phyloP scores from a whole-genome alignment of 352 stramenopile species.

The Globisporangium solare region DNA sequence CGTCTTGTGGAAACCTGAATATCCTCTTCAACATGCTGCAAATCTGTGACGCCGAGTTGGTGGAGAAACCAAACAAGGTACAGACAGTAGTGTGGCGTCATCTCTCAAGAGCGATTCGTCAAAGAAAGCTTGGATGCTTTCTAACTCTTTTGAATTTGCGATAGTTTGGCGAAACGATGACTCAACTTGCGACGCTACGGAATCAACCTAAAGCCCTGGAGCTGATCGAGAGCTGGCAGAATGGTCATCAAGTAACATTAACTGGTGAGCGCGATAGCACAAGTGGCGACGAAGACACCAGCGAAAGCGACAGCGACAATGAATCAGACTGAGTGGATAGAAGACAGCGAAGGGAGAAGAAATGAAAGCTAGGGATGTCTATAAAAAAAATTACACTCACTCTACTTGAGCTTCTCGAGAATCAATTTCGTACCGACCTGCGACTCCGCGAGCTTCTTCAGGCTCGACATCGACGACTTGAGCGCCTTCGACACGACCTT shows the following conservation, averaged over 20 bases:
- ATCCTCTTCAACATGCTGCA: constrained; percentile 64
- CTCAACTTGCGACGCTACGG: constrained; percentile 42
- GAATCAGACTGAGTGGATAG: constrained; percentile 7
- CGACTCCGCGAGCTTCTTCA: constrained; percentile 51
- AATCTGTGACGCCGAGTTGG: constrained; percentile 45
- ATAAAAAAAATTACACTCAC: constrained; percentile 17
- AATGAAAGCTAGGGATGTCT: constrained; percentile 12
- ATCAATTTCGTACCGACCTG: constrained; percentile 83
- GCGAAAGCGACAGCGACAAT: constrained; percentile 8
- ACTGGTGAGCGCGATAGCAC: constrained; percentile 13
- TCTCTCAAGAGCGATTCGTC: neutral
- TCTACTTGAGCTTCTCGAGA: constrained; percentile 75
- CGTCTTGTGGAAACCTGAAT: constrained; percentile 46
- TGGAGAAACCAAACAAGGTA: constrained; percentile 61
- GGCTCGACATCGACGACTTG: constrained; percentile 42
- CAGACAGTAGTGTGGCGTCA: too few relatives aligned
- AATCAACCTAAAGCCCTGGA: constrained; percentile 27
- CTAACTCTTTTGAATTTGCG: neutral
- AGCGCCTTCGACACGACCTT: constrained; percentile 60
- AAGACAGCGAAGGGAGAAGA: constrained; percentile 11
- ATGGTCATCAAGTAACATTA: constrained; percentile 28
- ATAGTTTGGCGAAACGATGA: constrained; percentile 57
- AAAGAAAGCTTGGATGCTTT: neutral
- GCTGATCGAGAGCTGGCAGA: constrained; percentile 38
- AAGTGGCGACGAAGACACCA: constrained; percentile 14